Evolutionary conservation across 2,329 filamentous ascomycete genomes (phyloP).

Genomic region (Fusarium sororula): DNA sequence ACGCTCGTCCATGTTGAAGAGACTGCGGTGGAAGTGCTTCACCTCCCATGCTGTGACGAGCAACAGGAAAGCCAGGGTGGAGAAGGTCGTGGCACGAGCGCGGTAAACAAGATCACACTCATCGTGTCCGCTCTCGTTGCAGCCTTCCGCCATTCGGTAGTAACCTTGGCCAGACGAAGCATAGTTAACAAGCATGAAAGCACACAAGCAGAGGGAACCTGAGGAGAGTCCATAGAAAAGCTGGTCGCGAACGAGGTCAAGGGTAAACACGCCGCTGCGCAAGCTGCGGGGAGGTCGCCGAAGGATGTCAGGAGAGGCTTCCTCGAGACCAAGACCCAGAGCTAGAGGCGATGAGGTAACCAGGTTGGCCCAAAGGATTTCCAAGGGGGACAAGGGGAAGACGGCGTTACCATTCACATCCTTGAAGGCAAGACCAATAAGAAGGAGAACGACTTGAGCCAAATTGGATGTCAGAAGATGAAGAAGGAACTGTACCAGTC

Average conservation of each 20-base stretch:
- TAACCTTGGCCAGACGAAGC: slow-evolving; percentile 54
- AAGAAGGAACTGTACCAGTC: slow-evolving; percentile 60
- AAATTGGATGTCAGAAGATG: slow-evolving; percentile 76
- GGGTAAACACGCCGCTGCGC: slow-evolving; percentile 68
- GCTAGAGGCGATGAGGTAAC: slow-evolving; percentile 77
- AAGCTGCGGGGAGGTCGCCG: slow-evolving; percentile 70
- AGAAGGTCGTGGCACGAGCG: slow-evolving; percentile 74
- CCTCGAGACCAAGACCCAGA: slow-evolving; percentile 76
- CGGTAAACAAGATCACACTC: slow-evolving; percentile 68
- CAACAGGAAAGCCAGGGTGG: slow-evolving; percentile 73
- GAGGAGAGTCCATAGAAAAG: slow-evolving; percentile 72
- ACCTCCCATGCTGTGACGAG: slow-evolving; percentile 79
- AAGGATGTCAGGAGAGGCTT: slow-evolving; percentile 74
- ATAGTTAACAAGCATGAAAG: slow-evolving; percentile 70
- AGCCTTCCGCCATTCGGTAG: slow-evolving; percentile 61
- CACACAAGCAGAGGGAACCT: slow-evolving; percentile 67
- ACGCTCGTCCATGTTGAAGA: slow-evolving; percentile 72
- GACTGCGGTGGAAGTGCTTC: slow-evolving; percentile 73
- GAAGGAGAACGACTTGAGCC: slow-evolving; percentile 73
- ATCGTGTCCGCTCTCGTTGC: slow-evolving; percentile 63
- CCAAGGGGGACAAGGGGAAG: slow-evolving; percentile 75
- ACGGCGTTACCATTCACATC: slow-evolving; percentile 67
- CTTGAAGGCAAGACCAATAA: slow-evolving; percentile 76
- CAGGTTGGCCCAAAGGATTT: slow-evolving; percentile 81
- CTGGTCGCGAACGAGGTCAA: slow-evolving; percentile 72